Base-by-base conservation (phyloP, 495 filamentous ascomycete genomes). In the Pyrenopolyporus hunteri region DNA sequence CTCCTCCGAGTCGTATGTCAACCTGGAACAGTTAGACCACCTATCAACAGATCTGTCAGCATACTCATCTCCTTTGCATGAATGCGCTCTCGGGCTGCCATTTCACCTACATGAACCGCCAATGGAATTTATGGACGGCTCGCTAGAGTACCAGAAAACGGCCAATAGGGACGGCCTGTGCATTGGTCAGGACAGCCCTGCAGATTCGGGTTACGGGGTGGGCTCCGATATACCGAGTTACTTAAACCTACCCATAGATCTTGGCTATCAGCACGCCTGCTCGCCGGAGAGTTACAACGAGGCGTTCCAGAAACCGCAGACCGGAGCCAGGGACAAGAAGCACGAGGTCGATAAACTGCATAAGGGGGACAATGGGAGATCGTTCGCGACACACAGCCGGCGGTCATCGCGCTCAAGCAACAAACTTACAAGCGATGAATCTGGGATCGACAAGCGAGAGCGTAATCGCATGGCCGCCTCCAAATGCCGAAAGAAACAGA, bases 401-500 rank as follows among this genome's bases (percentile, higher is more conserved):
- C 53, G 49, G 7, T 64, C 61, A 5, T 64, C 61, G 1, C 49
- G 55, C 6, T 50, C 61, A 11, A 64, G 55, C 45, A 64, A 45
- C 11, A 64, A 46, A n/a, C 17, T 50, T 4, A 59, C 61, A 7
- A 59, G 61, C 55, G 61, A 64, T 22, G 61, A 64, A 28, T 59
- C 61, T 8, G 49, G 43, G 26, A n/a, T 56, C 23, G 61, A 64
- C 11, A 64, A 57, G 29, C 65, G 60, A 14, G 29, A 64, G 36
- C 62, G 66, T 13, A 69, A 69, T 33, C 62, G 66, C 16, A 53
- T 42, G 42, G 66, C 66, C 2, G 66, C 66, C 1, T 59, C 54
- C n/a, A 69, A 69, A 44, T 69, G 66, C 23, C 66, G 66, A 13
- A 65, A 54, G 47, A 69, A 69, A 32, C 58, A 64, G 48, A 65